Percentiles rank a stretch among this genome's conserved stretches.
These are phyloP conservation scores for Erythrophleum ivorense DNA, from an alignment of 331 rosid species.

Conservation along the genomic window DNA sequence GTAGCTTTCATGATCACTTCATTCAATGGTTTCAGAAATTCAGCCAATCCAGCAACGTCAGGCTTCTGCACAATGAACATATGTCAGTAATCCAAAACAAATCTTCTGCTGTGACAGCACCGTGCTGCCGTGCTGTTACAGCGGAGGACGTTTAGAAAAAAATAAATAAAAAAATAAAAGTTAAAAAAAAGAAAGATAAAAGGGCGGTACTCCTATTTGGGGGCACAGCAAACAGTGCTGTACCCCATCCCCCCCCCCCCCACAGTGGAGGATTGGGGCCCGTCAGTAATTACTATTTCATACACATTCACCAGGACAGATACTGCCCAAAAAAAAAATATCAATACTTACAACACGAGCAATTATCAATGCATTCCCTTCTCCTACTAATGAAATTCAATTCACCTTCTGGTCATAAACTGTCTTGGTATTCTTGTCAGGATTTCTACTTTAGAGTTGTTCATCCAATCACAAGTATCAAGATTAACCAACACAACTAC, in stretches of 20 bases:
- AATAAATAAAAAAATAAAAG: too few species aligned
- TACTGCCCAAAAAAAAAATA: not conserved
- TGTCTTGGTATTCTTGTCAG: not conserved
- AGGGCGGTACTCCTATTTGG: too few species aligned
- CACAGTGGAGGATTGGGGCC: too few species aligned
- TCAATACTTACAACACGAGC: not conserved
- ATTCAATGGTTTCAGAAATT: conserved; percentile 87
- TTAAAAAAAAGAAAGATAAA: too few species aligned
- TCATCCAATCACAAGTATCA: conserved; percentile 8
- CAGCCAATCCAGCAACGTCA: conserved; percentile 67
- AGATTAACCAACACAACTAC: conserved; percentile 2
- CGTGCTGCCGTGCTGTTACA: too few species aligned
- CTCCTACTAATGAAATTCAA: conserved; percentile 20
- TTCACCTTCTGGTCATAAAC: not conserved
- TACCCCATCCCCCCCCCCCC: too few species aligned
- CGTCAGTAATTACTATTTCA: conserved; percentile 25
- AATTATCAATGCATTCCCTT: conserved; percentile 13
- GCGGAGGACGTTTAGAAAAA: too few species aligned
- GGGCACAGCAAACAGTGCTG: too few species aligned
- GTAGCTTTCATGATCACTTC: conserved; percentile 68
- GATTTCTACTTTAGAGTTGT: conserved; percentile 2
- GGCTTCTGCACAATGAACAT: conserved; percentile 73
- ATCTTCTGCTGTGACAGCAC: too few species aligned
- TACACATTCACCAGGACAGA: conserved; percentile 16
- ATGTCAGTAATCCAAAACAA: not conserved